These are phyloP conservation scores for Friedmanniomyces endolithicus DNA, from an alignment of 495 filamentous ascomycete species.

Conservation along the genomic window DNA sequence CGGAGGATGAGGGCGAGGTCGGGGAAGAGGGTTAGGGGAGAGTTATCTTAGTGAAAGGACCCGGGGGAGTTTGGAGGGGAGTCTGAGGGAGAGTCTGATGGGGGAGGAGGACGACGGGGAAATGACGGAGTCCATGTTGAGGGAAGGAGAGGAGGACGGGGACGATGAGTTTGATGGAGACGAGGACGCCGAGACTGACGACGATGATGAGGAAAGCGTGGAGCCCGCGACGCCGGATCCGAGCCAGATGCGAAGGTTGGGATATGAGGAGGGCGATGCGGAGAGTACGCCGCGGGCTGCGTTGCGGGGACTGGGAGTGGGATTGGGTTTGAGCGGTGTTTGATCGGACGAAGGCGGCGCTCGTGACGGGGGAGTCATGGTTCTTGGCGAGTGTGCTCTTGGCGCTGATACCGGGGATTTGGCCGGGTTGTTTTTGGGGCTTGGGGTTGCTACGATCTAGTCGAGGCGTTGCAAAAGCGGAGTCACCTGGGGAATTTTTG, in stretches of 20 bases:
- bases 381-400: no score
- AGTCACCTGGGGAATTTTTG: no score
- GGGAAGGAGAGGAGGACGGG: slow-evolving; percentile 1
- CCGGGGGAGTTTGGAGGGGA: slow-evolving; percentile 6
- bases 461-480: no score
- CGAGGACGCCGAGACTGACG: slow-evolving; percentile 1
- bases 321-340: no score
- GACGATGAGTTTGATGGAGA: slow-evolving; percentile 6
- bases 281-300: not conserved
- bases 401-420: no score
- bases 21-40: slow-evolving; percentile 16
- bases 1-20: slow-evolving; percentile 23
- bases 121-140: not conserved
- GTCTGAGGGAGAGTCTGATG: not conserved
- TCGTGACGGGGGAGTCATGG: no score
- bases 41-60: slow-evolving; percentile 4
- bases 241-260: not conserved
- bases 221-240: not conserved
- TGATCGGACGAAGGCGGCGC: no score
- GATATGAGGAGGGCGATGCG: not conserved
- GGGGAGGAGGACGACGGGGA: slow-evolving; percentile 8
- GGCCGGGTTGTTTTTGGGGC: no score
- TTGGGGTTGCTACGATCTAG: no score
- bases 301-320: no score
- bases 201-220: not conserved